Conservation (phyloP, 192 early-diverging fungal species). For the Lobosporangium transversale region DNA sequence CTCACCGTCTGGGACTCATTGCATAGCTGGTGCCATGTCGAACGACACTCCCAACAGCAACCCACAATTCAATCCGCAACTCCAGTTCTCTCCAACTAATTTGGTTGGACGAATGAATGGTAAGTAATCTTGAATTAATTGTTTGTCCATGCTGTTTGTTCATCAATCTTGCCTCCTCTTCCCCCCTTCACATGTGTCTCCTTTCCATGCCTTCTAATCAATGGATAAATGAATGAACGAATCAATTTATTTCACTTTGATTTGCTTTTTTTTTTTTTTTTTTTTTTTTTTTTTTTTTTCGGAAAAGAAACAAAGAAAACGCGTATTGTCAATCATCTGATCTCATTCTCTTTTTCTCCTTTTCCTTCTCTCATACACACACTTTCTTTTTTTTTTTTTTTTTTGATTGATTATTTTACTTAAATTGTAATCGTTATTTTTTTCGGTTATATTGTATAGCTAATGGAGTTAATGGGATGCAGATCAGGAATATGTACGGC, state of each 20-base stretch:
- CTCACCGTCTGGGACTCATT: too few species aligned
- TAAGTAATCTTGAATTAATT: constrained; percentile 3
- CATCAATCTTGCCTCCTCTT: neutral
- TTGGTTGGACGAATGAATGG: constrained; percentile 49
- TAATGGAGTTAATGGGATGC: constrained; percentile 43
- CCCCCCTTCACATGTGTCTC: too few species aligned
- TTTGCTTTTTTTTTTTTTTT: too few species aligned
- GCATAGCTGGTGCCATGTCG: too few species aligned
- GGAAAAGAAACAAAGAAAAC: too few species aligned
- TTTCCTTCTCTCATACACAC: too few species aligned
- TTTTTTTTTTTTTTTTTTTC: too few species aligned
- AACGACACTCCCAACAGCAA: constrained; percentile 46
- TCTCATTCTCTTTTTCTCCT: neutral
- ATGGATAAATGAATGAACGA: too few species aligned
- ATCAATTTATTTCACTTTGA: too few species aligned
- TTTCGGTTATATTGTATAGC: constrained; percentile 6
- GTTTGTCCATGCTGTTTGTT: neutral
- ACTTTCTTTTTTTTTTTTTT: neutral
- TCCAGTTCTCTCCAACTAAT: constrained; percentile 39
- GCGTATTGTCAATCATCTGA: too few species aligned
- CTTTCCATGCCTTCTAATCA: neutral
- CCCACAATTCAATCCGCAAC: constrained; percentile 44
- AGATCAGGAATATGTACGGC: constrained; percentile 53
- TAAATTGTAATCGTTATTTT: neutral
- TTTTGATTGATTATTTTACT: neutral